phyloP scores from a whole-genome alignment of 192 early-diverging fungal genomes.

The Coemansia sp. region DNA sequence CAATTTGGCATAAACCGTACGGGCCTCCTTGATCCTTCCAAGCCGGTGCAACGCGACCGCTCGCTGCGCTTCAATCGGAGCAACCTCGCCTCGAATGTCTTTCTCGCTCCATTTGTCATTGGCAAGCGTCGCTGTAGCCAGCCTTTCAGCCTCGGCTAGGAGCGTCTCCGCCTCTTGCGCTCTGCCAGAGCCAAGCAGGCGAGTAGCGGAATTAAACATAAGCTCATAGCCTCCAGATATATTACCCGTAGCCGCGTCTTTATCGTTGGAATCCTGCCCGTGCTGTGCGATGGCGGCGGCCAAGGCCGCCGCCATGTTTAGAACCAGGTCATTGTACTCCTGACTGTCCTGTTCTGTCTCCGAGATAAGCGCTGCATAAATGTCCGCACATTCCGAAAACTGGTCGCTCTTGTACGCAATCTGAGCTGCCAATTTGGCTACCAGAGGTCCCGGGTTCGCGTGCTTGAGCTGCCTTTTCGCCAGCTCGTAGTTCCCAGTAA shows the following conservation, averaged over 20 bases:
- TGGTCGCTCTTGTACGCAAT: conserved; percentile 50
- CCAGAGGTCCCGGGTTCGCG: conserved; percentile 12
- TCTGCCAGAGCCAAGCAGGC: conserved; percentile 31
- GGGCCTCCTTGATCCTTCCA: conserved; percentile 18
- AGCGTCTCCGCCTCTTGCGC: conserved; percentile 26
- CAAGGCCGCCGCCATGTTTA: conserved; percentile 45
- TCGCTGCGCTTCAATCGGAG: conserved; percentile 41
- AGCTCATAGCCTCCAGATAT: conserved; percentile 33
- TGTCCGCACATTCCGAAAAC: conserved; percentile 34
- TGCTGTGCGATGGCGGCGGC: conserved; percentile 37
- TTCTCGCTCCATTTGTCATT: conserved; percentile 28
- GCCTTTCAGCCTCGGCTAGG: conserved; percentile 19
- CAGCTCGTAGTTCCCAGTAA: conserved; percentile 30
- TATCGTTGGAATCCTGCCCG: neutral
- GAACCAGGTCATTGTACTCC: conserved; percentile 31
- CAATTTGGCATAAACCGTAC: conserved; percentile 21
- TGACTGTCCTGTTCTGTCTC: conserved; percentile 11
- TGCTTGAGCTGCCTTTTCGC: conserved; percentile 22
- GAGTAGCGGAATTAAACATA: conserved; percentile 39
- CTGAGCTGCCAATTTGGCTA: conserved; percentile 38
- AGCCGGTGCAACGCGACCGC: conserved; percentile 40
- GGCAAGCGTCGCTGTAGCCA: conserved; percentile 22
- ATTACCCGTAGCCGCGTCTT: neutral
- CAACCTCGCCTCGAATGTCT: conserved; percentile 42
- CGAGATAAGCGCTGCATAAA: conserved; percentile 36